Evolutionary conservation across 345 rosid species (phyloP).

Genomic region (Corchorus capsularis): DNA sequence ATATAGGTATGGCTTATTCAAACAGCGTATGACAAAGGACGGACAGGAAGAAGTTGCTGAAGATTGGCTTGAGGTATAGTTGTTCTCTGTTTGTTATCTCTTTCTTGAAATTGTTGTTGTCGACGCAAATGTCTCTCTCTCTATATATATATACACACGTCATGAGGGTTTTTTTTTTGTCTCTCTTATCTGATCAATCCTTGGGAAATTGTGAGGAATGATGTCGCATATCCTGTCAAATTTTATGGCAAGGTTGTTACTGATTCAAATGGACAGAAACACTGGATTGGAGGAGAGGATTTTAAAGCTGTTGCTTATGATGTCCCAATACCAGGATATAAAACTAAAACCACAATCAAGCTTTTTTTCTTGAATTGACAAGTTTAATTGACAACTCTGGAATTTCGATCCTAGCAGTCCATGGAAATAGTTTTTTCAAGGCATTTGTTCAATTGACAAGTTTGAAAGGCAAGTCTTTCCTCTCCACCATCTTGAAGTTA

Average conservation of each 20-base stretch:
- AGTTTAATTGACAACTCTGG: constrained; percentile 50
- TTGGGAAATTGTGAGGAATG: constrained; percentile 85
- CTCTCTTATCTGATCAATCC: constrained; percentile 40
- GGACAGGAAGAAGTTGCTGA: constrained; percentile 88
- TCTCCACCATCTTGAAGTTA: no score
- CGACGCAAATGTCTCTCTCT: no score
- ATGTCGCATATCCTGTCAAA: constrained; percentile 70
- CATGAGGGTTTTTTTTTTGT: not conserved
- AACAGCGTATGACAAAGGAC: constrained; percentile 72
- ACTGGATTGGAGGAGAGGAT: constrained; percentile 87
- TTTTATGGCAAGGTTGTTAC: constrained; percentile 74
- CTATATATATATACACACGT: no score
- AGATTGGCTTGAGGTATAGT: constrained; percentile 84
- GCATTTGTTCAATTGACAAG: no score
- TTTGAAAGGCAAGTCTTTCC: no score
- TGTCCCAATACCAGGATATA: constrained; percentile 85
- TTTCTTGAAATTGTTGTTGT: not conserved
- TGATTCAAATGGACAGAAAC: constrained; percentile 67
- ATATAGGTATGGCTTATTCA: constrained; percentile 77
- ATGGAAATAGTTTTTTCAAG: no score
- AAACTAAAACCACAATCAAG: constrained; percentile 74
- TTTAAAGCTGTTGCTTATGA: constrained; percentile 72
- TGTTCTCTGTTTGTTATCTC: constrained; percentile 22
- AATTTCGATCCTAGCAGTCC: not conserved
- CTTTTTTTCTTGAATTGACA: constrained; percentile 14